Evolutionary conservation across 2,329 filamentous ascomycete species (phyloP), one percentile per base, ranked within the genome.

Genomic region (Fusarium lateritium): DNA sequence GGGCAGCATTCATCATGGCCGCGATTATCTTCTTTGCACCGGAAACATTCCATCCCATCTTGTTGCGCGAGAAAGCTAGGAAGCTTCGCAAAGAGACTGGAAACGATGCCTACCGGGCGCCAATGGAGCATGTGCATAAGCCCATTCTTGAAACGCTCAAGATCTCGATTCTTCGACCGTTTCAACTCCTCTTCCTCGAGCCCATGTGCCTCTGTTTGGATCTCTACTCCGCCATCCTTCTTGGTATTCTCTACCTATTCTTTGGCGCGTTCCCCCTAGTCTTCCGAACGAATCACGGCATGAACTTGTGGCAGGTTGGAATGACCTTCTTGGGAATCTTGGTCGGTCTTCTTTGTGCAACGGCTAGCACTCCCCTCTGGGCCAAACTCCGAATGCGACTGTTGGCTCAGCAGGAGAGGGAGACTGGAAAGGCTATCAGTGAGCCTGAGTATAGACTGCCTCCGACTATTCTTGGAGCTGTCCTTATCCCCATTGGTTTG

Each of bases 221-320:
- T 76, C 80, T 94, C 13, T 92, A 94, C 71, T 93, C 92, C 0
- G 92, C 92, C n/a, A 87, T 97, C 46, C 81, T 97, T 10, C 83
- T 97, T 5, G 94, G 93, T 2, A 90, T 95, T 22, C 80, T 97
- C 1, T 97, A 97, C 76, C 86, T 96, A 6, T 96, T 95, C 81
- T 95, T 95, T 75, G 93, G 92, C 9, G 92, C 93, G 0, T 95
- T 96, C 67, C 86, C 90, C 3, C 80, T 95, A n/a, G 88, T 97
- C 9, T 97, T 97, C 75, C 78, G 84, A 24, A 86, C 85, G 34
- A 89, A 91, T 33, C 90, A 95, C 76, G 88, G 86, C 7, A 93
- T 96, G 80, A 88, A 86, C 40, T 82, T 93, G 4, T 94, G 90
- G 83, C 91, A 82, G 4, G 36, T 44, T 0, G 70, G 70, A 0